Evolutionary conservation across 768 basidiomycete genomes (phyloP).

Genomic region (Pulveroboletus sp.): DNA sequence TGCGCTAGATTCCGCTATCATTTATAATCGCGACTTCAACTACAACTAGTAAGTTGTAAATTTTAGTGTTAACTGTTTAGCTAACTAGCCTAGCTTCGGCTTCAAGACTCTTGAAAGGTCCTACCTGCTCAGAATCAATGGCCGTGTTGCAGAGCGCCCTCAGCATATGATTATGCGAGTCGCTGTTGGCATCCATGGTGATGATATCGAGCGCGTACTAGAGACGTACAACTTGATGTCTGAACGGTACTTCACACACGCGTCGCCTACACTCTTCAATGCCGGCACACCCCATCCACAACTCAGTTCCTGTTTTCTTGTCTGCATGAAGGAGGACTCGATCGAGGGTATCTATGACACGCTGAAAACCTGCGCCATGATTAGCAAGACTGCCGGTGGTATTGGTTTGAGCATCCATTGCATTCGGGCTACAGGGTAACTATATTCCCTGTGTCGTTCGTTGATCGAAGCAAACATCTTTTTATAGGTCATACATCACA

Average conservation of each 20-base stretch:
- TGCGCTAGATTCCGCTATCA: constrained; percentile 85
- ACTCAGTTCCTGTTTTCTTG: constrained; percentile 93
- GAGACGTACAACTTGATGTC: constrained; percentile 97
- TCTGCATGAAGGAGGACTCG: constrained; percentile 97
- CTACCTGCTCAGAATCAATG: constrained; percentile 91
- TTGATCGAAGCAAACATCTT: background rate
- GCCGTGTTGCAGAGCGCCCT: constrained; percentile 92
- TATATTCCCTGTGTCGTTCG: background rate
- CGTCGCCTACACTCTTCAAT: constrained; percentile 96
- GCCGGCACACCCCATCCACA: constrained; percentile 96
- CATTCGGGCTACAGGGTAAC: constrained; percentile 91
- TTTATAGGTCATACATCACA: constrained; percentile 86
- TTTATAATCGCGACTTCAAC: constrained; percentile 96
- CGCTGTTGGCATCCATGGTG: constrained; percentile 92
- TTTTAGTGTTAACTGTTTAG: background rate
- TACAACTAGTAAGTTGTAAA: constrained; percentile 76
- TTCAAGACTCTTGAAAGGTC: constrained; percentile 99
- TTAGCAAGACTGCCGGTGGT: constrained; percentile 98
- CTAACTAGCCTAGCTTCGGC: constrained; percentile 63
- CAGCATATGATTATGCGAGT: constrained; percentile 99
- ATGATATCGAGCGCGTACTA: constrained; percentile 80
- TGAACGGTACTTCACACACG: constrained; percentile 97
- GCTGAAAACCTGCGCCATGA: constrained; percentile 96
- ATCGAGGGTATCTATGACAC: constrained; percentile 99
- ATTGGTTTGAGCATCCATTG: constrained; percentile 95